Evolutionary conservation across 805 yeast species (phyloP), one percentile per base, ranked within the genome.

Genomic region (Suhomyces canberraensis): DNA sequence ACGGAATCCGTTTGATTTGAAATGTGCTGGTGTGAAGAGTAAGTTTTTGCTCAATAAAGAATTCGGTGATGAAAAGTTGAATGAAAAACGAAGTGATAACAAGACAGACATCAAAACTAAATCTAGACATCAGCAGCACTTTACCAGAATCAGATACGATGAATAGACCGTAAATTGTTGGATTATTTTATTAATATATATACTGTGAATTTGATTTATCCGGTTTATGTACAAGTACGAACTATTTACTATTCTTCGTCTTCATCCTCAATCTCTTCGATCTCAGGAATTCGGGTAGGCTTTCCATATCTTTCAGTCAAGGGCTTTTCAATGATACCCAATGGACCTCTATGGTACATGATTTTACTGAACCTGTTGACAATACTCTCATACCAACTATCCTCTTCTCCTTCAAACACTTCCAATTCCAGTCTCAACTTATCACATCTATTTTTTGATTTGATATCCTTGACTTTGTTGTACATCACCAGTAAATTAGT

Each of bases 191-290:
- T n/a, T n/a, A n/a, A n/a, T n/a, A n/a, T n/a, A n/a, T n/a, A n/a
- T n/a, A n/a, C n/a, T n/a, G n/a, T n/a, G n/a, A n/a, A n/a, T n/a
- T n/a, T n/a, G n/a, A n/a, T n/a, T n/a, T n/a, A n/a, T n/a, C n/a
- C n/a, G n/a, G n/a, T n/a, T n/a, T n/a, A n/a, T n/a, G n/a, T n/a
- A n/a, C n/a, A n/a, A n/a, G n/a, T n/a, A n/a, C n/a, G n/a, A n/a
- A n/a, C n/a, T n/a, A n/a, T 25, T 8, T 25, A 6, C 31, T 47
- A 53, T 40, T 64, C 69, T 19, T 44, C 57, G 39, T 68, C 72
- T 46, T 68, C 72, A 3, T 56, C 61, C 45, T 68, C 74, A 41
- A 57, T 58, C 48, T 66, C 69, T 46, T 67, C 71, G 11, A 68
- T 48, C 28, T 64, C 67, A 8, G 60, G 63, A 4, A 66, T 39